Evolutionary conservation across 257 asterid genomes (phyloP), one percentile per base, ranked within the genome.

Genomic region (Penstemon eatonii): DNA sequence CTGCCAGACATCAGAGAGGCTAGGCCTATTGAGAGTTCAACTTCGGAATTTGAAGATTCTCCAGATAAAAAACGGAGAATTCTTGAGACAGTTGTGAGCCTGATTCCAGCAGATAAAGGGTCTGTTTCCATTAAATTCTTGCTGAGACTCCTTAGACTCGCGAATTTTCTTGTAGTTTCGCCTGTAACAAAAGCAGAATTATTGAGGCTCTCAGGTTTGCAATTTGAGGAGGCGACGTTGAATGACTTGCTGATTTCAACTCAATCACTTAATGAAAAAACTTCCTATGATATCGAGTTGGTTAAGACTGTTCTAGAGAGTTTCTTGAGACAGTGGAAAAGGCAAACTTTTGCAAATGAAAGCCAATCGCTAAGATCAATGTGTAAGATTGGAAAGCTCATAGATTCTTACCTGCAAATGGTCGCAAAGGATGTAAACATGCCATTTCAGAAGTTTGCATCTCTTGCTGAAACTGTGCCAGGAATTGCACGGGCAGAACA

Each of bases 61-160:
- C 54, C 64, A 3, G 78, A 68, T 3, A 83, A 57, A 25, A 79
- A 80, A 37, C 73, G 60, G 57, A 77, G 66, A 43, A 70, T 85
- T 61, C 87, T 88, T 2, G 96, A 91, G 68, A 86, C 83, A 5
- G 49, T 83, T 4, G 95, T 91, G 51, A 67, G 79, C 80, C 56
- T 91, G 64, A 83, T 88, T 61, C 97, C 97, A 51, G 66, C 82
- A 10, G 92, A 91, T 1, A 72, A 68, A 66, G 84, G 86, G 11
- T 82, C 95, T 5, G 95, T 91, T 62, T 91, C 96, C 4, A 44
- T 80, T 41, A 78, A 80, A 47, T 91, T 91, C 86, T 49, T 88
- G 76, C 78, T 88, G 74, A 82, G 76, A 70, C 86, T 91, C 4
- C 85, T 85, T 7, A 65, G 82, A 42, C 6, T 73, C 5, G 79